Evolutionary conservation across 202 grass and related monocot species (phyloP), one percentile per base, ranked within the genome.

Genomic region (Musa balbisiana): DNA sequence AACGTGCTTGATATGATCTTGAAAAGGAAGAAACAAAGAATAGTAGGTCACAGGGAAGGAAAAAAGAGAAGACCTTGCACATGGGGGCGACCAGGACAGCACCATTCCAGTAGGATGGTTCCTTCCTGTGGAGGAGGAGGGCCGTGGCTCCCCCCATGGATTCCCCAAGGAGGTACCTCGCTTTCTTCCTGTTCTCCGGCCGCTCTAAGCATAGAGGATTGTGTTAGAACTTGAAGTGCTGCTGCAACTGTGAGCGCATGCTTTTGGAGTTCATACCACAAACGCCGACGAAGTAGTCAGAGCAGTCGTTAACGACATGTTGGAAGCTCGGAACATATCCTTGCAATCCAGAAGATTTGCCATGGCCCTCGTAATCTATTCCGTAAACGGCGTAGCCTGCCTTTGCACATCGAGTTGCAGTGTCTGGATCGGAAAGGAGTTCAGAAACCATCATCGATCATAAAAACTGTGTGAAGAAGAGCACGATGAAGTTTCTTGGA

Each of bases 281-380:
- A 15, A 92, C 53, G 53, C 77, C 81, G 22, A 1, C 92, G 69
- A 96, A 96, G 77, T 86, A 65, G 10, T 55, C 51, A 4, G 55
- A 82, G 76, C 92, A 96, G 50, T 92, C 89, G 10, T 52, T 52
- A 1, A 89, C 54, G 11, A 92, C 17, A 13, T 83, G 29, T 10
- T 64, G 13, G 60, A 96, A 89, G 51, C 71, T 81, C 21, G 87
- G 53, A 75, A 92, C 73, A 71, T 89, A 96, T 43, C 89, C 82
- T 73, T 82, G 82, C 72, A 9, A 6, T 23, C 92, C 92, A 33
- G 82, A 85, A 43, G 92, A 92, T 65, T 74, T 86, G 23, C 89
- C 92, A 33, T 96, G 92, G 2, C 92, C 92, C 62, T 96, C 85
- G 14, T 86, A 88, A 19, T 96, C 92, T 51, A 92, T 82, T 23